Percentiles rank a stretch among this genome's conserved stretches.
These are phyloP conservation scores for Paraconiothyrium sp. DNA, from an alignment of 2,329 filamentous ascomycete genomes.

Conservation along the genomic window DNA sequence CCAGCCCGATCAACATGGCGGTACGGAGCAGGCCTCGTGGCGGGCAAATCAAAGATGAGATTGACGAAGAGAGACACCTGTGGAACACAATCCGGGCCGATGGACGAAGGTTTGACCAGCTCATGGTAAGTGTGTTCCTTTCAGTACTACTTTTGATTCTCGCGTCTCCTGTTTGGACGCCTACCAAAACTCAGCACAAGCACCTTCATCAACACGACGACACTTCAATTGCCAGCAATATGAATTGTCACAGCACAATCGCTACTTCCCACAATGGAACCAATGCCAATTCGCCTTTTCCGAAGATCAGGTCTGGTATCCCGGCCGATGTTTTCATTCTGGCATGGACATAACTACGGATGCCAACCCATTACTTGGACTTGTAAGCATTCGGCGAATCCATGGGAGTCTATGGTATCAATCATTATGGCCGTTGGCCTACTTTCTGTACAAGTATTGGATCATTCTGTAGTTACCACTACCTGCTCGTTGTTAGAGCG, in stretches of 20 bases:
- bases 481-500: not conserved
- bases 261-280: not conserved
- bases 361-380: not conserved
- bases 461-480: not conserved
- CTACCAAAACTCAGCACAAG: not conserved
- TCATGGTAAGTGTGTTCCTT: constrained; percentile 53
- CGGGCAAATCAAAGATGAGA: constrained; percentile 58
- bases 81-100: constrained; percentile 60
- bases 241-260: not conserved
- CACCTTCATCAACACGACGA: not conserved
- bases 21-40: constrained; percentile 55
- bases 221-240: not conserved
- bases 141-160: not conserved
- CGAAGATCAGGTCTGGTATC: not conserved
- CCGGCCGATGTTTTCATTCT: not conserved
- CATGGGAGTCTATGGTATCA: not conserved
- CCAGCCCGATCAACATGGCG: constrained; percentile 50
- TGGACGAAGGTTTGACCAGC: constrained; percentile 56
- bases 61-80: constrained; percentile 60
- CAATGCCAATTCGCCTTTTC: not conserved
- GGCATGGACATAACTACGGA: not conserved
- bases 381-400: not conserved
- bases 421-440: not conserved
- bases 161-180: not conserved
- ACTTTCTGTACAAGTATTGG: not conserved